Evolutionary conservation across 257 asterid species (phyloP).

Genomic region (Ajuga chamaepitys): DNA sequence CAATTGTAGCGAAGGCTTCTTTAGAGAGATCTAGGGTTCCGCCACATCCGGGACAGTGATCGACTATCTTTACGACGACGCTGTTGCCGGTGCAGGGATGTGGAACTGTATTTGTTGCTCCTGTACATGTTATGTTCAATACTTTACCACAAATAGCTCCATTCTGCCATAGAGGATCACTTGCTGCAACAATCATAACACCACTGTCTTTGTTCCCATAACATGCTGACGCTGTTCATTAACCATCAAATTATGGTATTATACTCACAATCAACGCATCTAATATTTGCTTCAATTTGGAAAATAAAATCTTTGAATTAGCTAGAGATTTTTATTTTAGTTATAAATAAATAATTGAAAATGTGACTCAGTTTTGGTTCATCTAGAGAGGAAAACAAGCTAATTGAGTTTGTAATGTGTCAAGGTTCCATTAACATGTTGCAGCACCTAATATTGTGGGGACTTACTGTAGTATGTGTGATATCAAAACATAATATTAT

Average conservation of each 20-base stretch:
- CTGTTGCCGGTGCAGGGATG: constrained; percentile 40
- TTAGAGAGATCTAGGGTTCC: constrained; percentile 44
- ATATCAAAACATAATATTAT: too few relatives aligned
- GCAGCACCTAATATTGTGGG: too few relatives aligned
- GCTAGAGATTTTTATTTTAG: too few relatives aligned
- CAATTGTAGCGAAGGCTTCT: constrained; percentile 32
- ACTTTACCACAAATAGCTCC: constrained; percentile 37
- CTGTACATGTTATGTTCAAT: constrained; percentile 37
- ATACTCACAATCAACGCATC: too few relatives aligned
- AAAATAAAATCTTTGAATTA: too few relatives aligned
- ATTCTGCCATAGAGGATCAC: constrained; percentile 29
- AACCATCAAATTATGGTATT: neutral
- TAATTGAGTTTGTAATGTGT: too few relatives aligned
- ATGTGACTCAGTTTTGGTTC: too few relatives aligned
- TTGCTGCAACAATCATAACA: constrained; percentile 36
- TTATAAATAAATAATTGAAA: too few relatives aligned
- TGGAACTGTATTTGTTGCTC: constrained; percentile 33
- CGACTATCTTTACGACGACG: constrained; percentile 39
- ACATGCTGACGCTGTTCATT: constrained; percentile 42
- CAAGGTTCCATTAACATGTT: too few relatives aligned
- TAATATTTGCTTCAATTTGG: too few relatives aligned
- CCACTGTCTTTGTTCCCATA: constrained; percentile 23
- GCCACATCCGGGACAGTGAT: constrained; percentile 45
- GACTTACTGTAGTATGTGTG: too few relatives aligned
- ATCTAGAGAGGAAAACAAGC: too few relatives aligned